Base-by-base conservation (phyloP, 768 basidiomycete species). In the Flagelloscypha sp. region DNA sequence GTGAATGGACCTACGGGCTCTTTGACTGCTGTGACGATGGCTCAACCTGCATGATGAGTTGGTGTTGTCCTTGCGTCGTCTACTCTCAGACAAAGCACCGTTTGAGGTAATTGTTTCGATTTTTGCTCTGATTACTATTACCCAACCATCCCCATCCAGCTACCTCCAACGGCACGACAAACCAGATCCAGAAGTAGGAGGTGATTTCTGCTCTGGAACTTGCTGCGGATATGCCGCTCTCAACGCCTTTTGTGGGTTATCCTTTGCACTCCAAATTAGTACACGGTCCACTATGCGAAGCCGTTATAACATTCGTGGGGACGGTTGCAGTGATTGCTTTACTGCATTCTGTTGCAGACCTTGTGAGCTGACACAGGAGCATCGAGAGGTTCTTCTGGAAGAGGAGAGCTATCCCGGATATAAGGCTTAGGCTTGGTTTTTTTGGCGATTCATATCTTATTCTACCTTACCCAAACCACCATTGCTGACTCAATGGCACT, bases 281-380 rank as follows among this genome's bases (percentile, higher is more conserved):
- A 58, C 48, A 36, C 64, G 72, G 34, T 55, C 57, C 5, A 48
- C 50, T 19, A 46, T 66, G 35, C 66, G 72, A 30, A 18, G 33
- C 9, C 63, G 73, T 22, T 71, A 72, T 49, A 53, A 53, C 33
- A 70, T 76, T 48, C 56, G 57, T 16, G 74, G 73, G 12, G 55
- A 56, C n/a, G 44, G 52, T 8, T 52, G 54, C 34, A 55, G 55
- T 3, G 72, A 73, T 40, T 72, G 64, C 42, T 48, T 48, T 25
- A 37, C 58, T 4, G 49, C 63, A 1, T 59, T 51, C 16, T 73
- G 55, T 44, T 74, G 72, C 46, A 43, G 46, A 1, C 61, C 71
- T 12, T 76, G 74, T 47, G 59, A 58, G 8, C 63, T 75, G 29
- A 58, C 58, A 0, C 72, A 75, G 47, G 71, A 68, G 40, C 54